These are phyloP conservation scores for Phytophthora fragariaefolia DNA, from an alignment of 352 stramenopile species.

Conservation along the genomic window DNA sequence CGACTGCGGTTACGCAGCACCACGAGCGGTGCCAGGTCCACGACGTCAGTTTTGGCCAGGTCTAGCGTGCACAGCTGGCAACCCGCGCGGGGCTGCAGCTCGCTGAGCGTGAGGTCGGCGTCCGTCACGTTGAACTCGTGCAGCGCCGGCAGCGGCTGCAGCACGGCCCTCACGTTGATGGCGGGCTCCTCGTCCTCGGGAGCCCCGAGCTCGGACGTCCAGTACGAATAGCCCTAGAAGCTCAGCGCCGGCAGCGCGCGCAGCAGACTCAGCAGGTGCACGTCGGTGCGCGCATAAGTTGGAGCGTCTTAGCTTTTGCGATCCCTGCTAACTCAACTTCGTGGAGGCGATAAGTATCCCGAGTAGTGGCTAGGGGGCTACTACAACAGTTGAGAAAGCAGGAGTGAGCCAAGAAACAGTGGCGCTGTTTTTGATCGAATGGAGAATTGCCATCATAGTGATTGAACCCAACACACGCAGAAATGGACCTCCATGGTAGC, in stretches of 20 bases:
- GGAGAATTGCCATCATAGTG: no score
- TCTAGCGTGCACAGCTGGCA: conserved; percentile 35
- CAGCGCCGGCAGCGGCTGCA: conserved; percentile 38
- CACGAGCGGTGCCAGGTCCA: conserved; percentile 37
- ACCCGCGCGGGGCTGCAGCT: conserved; percentile 24
- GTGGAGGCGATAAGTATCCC: no score
- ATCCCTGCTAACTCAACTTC: no score
- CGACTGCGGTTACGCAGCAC: conserved; percentile 40
- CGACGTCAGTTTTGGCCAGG: conserved; percentile 42
- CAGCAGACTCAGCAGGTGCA: conserved; percentile 50
- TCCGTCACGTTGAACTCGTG: conserved; percentile 49
- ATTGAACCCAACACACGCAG: no score
- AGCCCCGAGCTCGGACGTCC: conserved; percentile 28
- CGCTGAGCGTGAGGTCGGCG: conserved; percentile 36
- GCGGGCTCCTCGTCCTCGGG: conserved; percentile 36
- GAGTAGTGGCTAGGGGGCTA: no score
- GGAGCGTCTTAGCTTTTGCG: no score
- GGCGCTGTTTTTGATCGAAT: no score
- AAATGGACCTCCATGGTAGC: no score
- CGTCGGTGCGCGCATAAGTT: conserved; percentile 48
- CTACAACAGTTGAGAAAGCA: no score
- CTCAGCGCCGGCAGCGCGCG: conserved; percentile 37
- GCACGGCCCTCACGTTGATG: conserved; percentile 44
- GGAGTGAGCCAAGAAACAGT: no score
- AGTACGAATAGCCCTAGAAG: conserved; percentile 56